These are phyloP conservation scores for Botrytis porri DNA, from an alignment of 2,329 filamentous ascomycete species.

Conservation along the genomic window DNA sequence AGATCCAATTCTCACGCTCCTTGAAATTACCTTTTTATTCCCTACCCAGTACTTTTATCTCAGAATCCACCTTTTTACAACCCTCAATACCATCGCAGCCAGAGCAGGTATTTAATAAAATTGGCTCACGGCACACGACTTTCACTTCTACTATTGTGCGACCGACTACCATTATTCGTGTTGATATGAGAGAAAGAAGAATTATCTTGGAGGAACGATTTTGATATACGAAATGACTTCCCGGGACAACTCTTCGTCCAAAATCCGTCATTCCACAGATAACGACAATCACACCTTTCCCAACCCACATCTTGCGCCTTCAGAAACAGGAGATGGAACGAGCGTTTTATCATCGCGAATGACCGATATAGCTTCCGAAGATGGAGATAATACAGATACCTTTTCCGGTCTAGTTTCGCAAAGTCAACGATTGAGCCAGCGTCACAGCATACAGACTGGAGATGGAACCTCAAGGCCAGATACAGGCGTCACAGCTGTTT, in stretches of 20 bases:
- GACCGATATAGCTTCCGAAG: constrained; percentile 54
- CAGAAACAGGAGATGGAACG: constrained; percentile 41
- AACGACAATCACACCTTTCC: constrained; percentile 25
- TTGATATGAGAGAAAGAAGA: neutral
- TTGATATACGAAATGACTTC: constrained; percentile 29
- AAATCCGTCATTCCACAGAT: constrained; percentile 23
- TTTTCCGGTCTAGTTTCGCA: constrained; percentile 37
- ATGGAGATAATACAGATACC: constrained; percentile 42
- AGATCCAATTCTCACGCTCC: constrained; percentile 16
- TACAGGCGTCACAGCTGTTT: constrained; percentile 44
- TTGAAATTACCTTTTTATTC: constrained; percentile 1
- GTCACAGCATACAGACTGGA: constrained; percentile 40
- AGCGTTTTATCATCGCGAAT: constrained; percentile 54
- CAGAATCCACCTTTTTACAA: neutral
- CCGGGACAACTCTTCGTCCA: constrained; percentile 25
- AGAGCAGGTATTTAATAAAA: neutral
- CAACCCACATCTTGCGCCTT: constrained; percentile 25
- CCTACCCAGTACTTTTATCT: neutral
- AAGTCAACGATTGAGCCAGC: constrained; percentile 39
- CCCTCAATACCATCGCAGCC: neutral
- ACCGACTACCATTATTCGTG: neutral
- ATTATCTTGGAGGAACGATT: neutral
- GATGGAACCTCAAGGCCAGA: constrained; percentile 49
- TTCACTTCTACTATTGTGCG: neutral
- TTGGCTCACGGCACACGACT: neutral